phyloP scores from a whole-genome alignment of 2,329 filamentous ascomycete species.

The Monosporascus sp. region DNA sequence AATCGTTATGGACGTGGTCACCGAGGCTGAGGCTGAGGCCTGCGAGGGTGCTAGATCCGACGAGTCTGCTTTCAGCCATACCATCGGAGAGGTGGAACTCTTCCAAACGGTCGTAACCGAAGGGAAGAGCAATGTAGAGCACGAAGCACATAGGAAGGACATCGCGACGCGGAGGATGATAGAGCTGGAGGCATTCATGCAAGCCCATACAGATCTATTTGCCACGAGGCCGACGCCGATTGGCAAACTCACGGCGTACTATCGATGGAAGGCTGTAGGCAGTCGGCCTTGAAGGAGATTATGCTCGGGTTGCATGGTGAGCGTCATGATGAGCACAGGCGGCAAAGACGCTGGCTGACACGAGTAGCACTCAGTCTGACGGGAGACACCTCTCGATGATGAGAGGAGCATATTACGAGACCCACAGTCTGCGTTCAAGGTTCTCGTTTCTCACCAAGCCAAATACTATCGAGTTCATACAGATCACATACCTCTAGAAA shows the following conservation, averaged over 20 bases:
- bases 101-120: conserved; percentile 12
- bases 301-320: background rate
- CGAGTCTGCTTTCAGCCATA: conserved; percentile 8
- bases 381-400: no score
- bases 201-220: conserved; percentile 9
- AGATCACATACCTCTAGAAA: no score
- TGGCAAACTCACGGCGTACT: conserved; percentile 14
- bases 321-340: no score
- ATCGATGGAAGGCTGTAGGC: conserved; percentile 7
- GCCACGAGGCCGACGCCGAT: conserved; percentile 7
- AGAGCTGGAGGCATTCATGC: conserved; percentile 12
- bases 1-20: conserved; percentile 12
- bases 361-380: no score
- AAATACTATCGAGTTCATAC: no score
- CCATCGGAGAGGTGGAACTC: conserved; percentile 13
- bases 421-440: no score
- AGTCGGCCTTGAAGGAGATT: background rate
- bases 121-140: conserved; percentile 5
- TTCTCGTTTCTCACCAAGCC: no score
- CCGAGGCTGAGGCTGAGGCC: conserved; percentile 4
- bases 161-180: conserved; percentile 8
- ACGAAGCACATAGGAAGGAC: conserved; percentile 8
- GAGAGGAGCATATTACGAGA: no score
- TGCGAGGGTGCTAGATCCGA: background rate
- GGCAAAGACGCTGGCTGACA: no score